Conservation (phyloP, 2,329 filamentous ascomycete genomes). For the Fusarium anguioides region DNA sequence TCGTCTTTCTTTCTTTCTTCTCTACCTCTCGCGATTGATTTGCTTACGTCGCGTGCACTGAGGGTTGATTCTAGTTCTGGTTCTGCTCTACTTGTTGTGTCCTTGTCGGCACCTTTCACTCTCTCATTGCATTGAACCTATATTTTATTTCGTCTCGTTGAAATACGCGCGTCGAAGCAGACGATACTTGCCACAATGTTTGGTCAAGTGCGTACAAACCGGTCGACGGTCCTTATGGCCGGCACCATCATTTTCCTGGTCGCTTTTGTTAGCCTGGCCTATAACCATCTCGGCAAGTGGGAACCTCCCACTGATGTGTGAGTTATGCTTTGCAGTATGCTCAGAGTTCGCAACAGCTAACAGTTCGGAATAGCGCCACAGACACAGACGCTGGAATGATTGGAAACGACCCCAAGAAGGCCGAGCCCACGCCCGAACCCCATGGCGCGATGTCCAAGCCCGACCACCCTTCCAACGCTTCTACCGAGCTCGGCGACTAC, state of each 20-base stretch:
- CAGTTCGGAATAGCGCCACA: conserved; percentile 22
- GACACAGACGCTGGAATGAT: conserved; percentile 40
- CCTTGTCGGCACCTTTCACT: conserved; percentile 36
- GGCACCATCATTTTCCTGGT: conserved; percentile 49
- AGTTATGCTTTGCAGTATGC: conserved; percentile 14
- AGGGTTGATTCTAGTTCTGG: conserved; percentile 30
- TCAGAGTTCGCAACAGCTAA: conserved; percentile 14
- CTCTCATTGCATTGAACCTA: conserved; percentile 15
- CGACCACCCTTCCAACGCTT: conserved; percentile 22
- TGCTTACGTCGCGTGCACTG: conserved; percentile 27
- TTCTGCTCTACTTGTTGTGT: conserved; percentile 24
- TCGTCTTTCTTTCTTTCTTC: conserved; percentile 32
- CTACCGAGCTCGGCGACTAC: conserved; percentile 46
- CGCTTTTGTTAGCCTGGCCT: conserved; percentile 48
- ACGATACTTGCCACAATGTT: conserved; percentile 49
- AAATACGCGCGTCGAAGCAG: conserved; percentile 1
- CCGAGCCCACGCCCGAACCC: conserved; percentile 10
- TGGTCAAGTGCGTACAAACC: conserved; percentile 48
- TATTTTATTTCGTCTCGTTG: conserved; percentile 1
- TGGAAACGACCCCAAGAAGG: background rate
- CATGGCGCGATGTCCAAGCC: conserved; percentile 34
- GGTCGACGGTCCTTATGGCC: conserved; percentile 45
- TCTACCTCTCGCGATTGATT: conserved; percentile 19
- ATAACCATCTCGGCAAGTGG: conserved; percentile 49
- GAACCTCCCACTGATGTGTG: conserved; percentile 42